Base-by-base conservation (phyloP, 2,329 filamentous ascomycete species). In the Hypoxylon sp. region DNA sequence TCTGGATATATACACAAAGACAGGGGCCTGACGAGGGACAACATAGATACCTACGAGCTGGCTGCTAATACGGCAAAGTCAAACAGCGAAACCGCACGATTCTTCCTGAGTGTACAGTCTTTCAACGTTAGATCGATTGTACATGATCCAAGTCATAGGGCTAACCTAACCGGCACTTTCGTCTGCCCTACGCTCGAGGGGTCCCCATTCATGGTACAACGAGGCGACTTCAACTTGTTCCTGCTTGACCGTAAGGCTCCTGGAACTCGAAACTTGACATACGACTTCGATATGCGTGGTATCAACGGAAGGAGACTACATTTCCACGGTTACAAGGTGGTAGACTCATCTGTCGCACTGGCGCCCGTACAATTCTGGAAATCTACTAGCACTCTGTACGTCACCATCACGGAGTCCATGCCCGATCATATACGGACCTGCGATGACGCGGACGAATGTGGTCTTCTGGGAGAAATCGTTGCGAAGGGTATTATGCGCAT, bases 271-370 rank as follows among this genome's bases (percentile, higher is more conserved):
- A 85, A 82, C 55, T 67, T 88, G 20, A 78, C 77, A 0, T 88
- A 88, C 62, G 77, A 84, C 61, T 83, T 86, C 52, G 79, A 82
- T 59, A 79, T 88, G 76, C 73, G 73, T 17, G 80, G 80, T 4
- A 73, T 78, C 3, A 71, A 81, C 51, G 80, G 80, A 9, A 70
- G 74, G 32, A 71, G 70, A 36, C 75, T 84, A 34, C 78, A 80
- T 50, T 83, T 88, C 63, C 75, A 84, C 53, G 84, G 83, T 0
- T 83, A 80, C 69, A 87, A 87, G 67, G 73, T 82, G 2, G 76
- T 87, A 30, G 79, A 86, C 65, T 78, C 83, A 3, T 80, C 80
- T 0, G 79, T 83, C 0, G 80, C 83, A 2, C 72, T 87, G 23
- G 77, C 78, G 2, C 77, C 80, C 1, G 59, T 72, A 29, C 74